phyloP scores from a whole-genome alignment of 2,329 filamentous ascomycete genomes.

The Pseudocercospora macadamiae region DNA sequence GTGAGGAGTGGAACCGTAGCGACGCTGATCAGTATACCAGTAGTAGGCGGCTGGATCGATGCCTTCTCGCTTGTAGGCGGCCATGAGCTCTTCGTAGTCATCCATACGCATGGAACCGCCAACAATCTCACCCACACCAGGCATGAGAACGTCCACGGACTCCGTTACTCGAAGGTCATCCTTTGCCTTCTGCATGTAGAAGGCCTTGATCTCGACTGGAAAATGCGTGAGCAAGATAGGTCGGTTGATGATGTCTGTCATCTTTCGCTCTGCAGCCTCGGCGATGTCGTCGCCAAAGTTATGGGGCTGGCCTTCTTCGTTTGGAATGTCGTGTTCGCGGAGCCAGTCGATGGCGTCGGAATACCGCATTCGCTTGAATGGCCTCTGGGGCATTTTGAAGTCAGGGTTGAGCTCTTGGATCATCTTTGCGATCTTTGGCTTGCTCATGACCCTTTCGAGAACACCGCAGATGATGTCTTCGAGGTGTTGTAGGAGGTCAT shows the following conservation, averaged over 20 bases:
- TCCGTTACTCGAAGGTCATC: slow-evolving; percentile 84
- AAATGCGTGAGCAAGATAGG: slow-evolving; percentile 98
- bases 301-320: slow-evolving; percentile 90
- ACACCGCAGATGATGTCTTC: slow-evolving; percentile 88
- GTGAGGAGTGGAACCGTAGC: slow-evolving; percentile 89
- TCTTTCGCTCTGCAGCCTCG: slow-evolving; percentile 91
- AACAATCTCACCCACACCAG: slow-evolving; percentile 94
- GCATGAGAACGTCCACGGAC: slow-evolving; percentile 85
- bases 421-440: slow-evolving; percentile 71
- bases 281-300: slow-evolving; percentile 96
- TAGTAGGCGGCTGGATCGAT: slow-evolving; percentile 88
- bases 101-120: slow-evolving; percentile 87
- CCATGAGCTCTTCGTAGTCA: slow-evolving; percentile 85
- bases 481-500: slow-evolving; percentile 82
- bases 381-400: slow-evolving; percentile 78
- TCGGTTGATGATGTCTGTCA: slow-evolving; percentile 95
- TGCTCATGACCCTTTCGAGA: slow-evolving; percentile 73
- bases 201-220: slow-evolving; percentile 95
- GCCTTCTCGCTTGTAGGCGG: slow-evolving; percentile 81
- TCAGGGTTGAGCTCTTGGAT: slow-evolving; percentile 89
- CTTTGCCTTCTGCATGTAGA: slow-evolving; percentile 95
- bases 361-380: slow-evolving; percentile 96
- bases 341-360: slow-evolving; percentile 93
- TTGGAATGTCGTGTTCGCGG: slow-evolving; percentile 82
- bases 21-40: slow-evolving; percentile 85